Conservation (phyloP, 495 filamentous ascomycete genomes). For the Rusavskia elegans region DNA sequence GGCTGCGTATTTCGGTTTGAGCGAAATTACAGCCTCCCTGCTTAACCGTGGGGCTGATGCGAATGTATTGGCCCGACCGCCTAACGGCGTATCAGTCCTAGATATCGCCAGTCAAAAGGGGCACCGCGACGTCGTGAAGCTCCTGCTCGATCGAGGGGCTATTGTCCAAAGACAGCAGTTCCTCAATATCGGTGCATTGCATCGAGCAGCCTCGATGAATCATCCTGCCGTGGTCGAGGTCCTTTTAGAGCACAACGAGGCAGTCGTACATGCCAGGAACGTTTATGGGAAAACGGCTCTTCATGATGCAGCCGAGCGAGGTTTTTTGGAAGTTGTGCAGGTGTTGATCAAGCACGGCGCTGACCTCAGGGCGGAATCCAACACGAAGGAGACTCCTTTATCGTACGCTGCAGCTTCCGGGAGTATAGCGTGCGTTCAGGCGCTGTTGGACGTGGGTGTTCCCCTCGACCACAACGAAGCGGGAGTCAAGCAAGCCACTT, state of each 20-base stretch:
- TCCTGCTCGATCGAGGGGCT: neutral
- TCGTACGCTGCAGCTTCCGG: neutral
- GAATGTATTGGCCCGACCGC: neutral
- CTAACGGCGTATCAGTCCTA: neutral
- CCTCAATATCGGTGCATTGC: neutral
- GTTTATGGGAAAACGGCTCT: constrained; percentile 3
- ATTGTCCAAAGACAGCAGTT: no score
- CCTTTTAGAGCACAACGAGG: neutral
- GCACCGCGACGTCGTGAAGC: neutral
- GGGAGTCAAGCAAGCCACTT: neutral
- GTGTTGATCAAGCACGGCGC: constrained; percentile 4
- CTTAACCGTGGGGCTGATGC: neutral
- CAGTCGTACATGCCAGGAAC: neutral
- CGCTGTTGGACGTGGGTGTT: neutral
- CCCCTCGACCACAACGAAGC: neutral
- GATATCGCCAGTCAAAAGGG: neutral
- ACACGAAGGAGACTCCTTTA: neutral
- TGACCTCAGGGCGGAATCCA: neutral
- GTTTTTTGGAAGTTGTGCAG: neutral
- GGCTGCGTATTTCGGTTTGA: neutral
- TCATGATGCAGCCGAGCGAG: constrained; percentile 8
- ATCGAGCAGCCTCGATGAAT: neutral
- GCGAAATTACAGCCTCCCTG: neutral
- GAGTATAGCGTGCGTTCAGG: neutral
- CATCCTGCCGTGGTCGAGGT: neutral